Conservation (phyloP, 306 rosid genomes). For the Vigna hirtella region DNA sequence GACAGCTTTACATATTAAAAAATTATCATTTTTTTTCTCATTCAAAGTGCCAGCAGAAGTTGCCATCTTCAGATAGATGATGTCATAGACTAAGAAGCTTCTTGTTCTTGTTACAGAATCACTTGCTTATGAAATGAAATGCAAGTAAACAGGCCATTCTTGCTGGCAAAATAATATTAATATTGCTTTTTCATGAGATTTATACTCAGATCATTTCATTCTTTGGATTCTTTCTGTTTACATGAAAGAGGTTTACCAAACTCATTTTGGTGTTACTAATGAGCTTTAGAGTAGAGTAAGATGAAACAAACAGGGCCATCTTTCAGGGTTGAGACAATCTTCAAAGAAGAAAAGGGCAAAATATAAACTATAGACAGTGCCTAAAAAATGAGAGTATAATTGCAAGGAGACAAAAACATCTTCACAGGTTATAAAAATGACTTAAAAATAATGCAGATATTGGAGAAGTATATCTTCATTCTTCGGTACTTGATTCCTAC, state of each 20-base stretch:
- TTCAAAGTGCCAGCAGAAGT: neutral
- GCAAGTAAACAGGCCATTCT: neutral
- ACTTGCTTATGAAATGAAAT: constrained; percentile 15
- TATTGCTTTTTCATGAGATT: constrained; percentile 28
- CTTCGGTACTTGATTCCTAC: constrained; percentile 53
- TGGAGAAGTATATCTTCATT: constrained; percentile 38
- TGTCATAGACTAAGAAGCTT: constrained; percentile 44
- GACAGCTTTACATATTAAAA: constrained; percentile 40
- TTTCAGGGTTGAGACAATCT: constrained; percentile 35
- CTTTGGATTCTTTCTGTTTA: constrained; percentile 15
- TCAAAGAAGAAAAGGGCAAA: constrained; percentile 39
- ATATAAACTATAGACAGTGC: constrained; percentile 2
- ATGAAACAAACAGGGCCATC: constrained; percentile 20
- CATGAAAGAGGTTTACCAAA: constrained; percentile 37
- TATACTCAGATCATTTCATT: constrained; percentile 9
- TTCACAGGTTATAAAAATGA: constrained; percentile 31
- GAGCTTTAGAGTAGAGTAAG: constrained; percentile 20
- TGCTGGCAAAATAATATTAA: neutral
- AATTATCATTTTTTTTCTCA: constrained; percentile 9
- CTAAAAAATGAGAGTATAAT: constrained; percentile 30
- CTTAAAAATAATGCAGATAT: constrained; percentile 47
- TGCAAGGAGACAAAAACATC: constrained; percentile 30
- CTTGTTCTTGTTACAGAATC: constrained; percentile 26
- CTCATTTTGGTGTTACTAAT: constrained; percentile 12
- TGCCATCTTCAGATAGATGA: neutral